Percentiles rank a stretch among this genome's conserved stretches.
phyloP scores from a whole-genome alignment of 805 yeast genomes.

The Myxozyma vanderwaltii region DNA sequence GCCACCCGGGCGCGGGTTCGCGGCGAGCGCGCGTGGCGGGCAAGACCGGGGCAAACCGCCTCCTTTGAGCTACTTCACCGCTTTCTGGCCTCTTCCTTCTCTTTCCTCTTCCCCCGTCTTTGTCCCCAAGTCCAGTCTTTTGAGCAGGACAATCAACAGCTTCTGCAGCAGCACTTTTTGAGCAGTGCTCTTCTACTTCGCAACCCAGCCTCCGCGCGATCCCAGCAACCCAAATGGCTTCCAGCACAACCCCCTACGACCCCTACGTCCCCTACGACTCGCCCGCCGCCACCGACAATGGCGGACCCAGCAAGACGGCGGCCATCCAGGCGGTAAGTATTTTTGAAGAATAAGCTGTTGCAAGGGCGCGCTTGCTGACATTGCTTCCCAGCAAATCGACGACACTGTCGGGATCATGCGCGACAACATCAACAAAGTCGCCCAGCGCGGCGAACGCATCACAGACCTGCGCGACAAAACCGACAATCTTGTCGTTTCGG shows the following conservation, averaged over 20 bases:
- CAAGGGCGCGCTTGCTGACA: too few species aligned
- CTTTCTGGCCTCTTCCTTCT: too few species aligned
- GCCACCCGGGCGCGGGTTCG: constrained; percentile 7
- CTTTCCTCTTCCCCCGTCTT: too few species aligned
- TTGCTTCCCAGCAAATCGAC: constrained; percentile 64
- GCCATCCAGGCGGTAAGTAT: constrained; percentile 76
- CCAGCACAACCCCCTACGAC: constrained; percentile 61
- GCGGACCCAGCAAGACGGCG: constrained; percentile 64
- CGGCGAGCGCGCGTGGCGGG: neutral
- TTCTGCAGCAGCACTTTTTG: too few species aligned
- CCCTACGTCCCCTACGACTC: constrained; percentile 68
- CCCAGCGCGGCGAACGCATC: constrained; percentile 88
- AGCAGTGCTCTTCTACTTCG: too few species aligned
- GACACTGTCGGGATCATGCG: constrained; percentile 98
- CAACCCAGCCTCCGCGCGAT: neutral
- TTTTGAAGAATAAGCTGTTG: too few species aligned
- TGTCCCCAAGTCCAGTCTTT: too few species aligned
- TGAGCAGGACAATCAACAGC: too few species aligned
- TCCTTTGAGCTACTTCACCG: neutral
- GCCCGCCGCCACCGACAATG: constrained; percentile 36
- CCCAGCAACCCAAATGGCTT: constrained; percentile 20
- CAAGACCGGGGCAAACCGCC: neutral
- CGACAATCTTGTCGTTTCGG: constrained; percentile 85
- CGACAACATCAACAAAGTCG: constrained; percentile 92
- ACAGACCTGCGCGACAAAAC: constrained; percentile 92